Base-by-base conservation (phyloP, 306 rosid species). In the Acacia melanoxylon region DNA sequence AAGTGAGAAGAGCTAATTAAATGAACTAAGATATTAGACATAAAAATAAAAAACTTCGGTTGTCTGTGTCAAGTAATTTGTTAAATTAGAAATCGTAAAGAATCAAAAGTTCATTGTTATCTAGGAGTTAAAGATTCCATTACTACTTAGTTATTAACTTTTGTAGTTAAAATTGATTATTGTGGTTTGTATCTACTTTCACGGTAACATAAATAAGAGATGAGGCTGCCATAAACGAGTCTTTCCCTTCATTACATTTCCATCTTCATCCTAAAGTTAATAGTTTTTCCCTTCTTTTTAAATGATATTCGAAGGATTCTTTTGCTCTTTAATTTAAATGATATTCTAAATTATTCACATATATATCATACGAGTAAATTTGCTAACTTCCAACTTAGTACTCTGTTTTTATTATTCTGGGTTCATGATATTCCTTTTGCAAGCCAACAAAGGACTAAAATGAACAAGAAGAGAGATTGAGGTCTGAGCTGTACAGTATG, bases 1-100 rank as follows among this genome's bases (percentile, higher is more conserved):
- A 65, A 66, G 63, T 51, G 59, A 40, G 56, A 67, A 66, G 45
- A 11, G 68, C 25, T 31, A 1, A 29, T 66, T 72, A 72, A 59
- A 52, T 41, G 44, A 37, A 80, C 63, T 70, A 66, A 37, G 66
- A 73, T 37, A 67, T 24, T 12, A 25, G 45, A 77, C 77, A 56
- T 27, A 76, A 72, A 56, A 74, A 70, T 3, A n/a, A 11, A 58
- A 22, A 3, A 3, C 24, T 22, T 58, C 65, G 10, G 29, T 58
- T 58, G 65, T n/a, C n/a, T n/a, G n/a, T n/a, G n/a, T n/a, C n/a
- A n/a, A n/a, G n/a, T n/a, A n/a, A n/a, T n/a, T n/a, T n/a, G n/a
- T n/a, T n/a, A n/a, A n/a, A n/a, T n/a, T n/a, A n/a, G n/a, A n/a
- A n/a, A n/a, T n/a, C n/a, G n/a, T n/a, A n/a, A n/a, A n/a, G n/a